Conservation (phyloP, 73 alveolate genomes). For the Paramecium bursaria region DNA sequence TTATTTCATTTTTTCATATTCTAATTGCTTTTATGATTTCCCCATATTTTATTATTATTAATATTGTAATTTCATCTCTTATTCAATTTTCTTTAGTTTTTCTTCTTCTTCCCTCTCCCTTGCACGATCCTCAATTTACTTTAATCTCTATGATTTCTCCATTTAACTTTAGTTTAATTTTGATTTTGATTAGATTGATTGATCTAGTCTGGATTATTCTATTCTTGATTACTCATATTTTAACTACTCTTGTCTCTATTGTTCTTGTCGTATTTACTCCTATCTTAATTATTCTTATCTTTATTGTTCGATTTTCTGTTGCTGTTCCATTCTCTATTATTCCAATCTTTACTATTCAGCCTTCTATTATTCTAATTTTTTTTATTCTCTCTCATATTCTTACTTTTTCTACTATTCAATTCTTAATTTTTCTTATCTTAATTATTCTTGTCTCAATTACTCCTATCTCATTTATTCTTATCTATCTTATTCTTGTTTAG, state of each 20-base stretch:
- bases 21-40: slow-evolving; percentile 1
- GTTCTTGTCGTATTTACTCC: slow-evolving; percentile 1
- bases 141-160: slow-evolving; percentile 1
- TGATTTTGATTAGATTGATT: no score
- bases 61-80: not conserved
- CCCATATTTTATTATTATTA: slow-evolving; percentile 1
- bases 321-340: slow-evolving; percentile 9
- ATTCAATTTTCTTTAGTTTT: not conserved
- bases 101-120: not conserved
- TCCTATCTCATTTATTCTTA: slow-evolving; percentile 9
- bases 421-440: slow-evolving; percentile 39
- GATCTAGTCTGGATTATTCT: no score
- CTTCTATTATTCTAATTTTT: slow-evolving; percentile 10
- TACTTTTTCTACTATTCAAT: not conserved
- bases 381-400: not conserved
- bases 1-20: slow-evolving; percentile 27
- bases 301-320: no score
- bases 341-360: not conserved
- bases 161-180: slow-evolving; percentile 3
- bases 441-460: not conserved
- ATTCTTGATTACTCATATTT: slow-evolving; percentile 1
- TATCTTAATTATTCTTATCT: slow-evolving; percentile 4
- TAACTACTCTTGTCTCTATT: not conserved
- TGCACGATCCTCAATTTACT: not conserved
- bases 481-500: not conserved